Conservation (phyloP, 768 basidiomycete genomes). For the Cystofilobasidium bisporidii region DNA sequence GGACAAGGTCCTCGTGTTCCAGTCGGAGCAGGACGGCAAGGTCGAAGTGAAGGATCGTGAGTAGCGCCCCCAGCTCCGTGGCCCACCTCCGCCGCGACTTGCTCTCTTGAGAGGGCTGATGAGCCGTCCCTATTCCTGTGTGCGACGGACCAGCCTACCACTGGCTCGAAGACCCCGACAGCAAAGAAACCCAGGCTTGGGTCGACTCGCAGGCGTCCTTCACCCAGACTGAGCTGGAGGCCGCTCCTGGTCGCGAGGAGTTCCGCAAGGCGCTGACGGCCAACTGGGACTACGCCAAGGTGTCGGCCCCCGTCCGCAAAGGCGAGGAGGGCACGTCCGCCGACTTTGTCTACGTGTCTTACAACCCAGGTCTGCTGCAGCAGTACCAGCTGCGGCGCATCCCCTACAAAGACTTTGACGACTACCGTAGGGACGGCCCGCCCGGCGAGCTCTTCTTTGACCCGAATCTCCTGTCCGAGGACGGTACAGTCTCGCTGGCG, state of each 20-base stretch:
- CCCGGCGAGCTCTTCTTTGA: constrained; percentile 68
- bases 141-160: constrained; percentile 34
- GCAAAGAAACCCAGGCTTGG: constrained; percentile 52
- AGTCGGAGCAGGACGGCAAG: constrained; percentile 53
- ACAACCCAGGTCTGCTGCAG: constrained; percentile 10
- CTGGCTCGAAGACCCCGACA: constrained; percentile 54
- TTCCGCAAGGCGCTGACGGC: constrained; percentile 53
- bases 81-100: background rate
- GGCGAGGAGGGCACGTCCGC: constrained; percentile 42
- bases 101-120: background rate
- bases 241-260: constrained; percentile 52
- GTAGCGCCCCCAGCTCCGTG: background rate
- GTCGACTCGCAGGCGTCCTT: constrained; percentile 33
- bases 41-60: constrained; percentile 46
- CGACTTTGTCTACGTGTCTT: constrained; percentile 54
- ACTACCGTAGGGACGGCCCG: constrained; percentile 3
- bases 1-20: constrained; percentile 59
- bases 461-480: constrained; percentile 60
- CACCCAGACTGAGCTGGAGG: constrained; percentile 54
- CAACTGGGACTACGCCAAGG: constrained; percentile 50
- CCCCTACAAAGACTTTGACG: background rate
- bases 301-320: constrained; percentile 52
- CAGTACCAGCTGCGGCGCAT: constrained; percentile 13
- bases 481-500: constrained; percentile 60
- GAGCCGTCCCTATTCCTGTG: constrained; percentile 43